A percentile compares a stretch with the other conserved stretches of the same genome.
These are phyloP conservation scores for Exophiala alcalophila DNA, from an alignment of 2,329 filamentous ascomycete genomes.

Conservation along the genomic window DNA sequence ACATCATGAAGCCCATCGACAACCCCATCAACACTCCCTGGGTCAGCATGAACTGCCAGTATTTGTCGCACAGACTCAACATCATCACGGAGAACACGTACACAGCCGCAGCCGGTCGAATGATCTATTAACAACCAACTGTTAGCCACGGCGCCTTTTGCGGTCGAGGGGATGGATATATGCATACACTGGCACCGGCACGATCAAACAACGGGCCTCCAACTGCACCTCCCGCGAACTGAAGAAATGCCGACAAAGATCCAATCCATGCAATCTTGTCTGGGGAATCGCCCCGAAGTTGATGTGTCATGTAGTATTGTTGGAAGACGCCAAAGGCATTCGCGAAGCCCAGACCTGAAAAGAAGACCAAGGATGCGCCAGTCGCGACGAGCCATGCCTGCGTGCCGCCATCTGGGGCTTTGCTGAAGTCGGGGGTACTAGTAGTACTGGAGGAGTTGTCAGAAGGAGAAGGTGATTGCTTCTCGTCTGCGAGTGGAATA, in stretches of 20 bases:
- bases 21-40: conserved; percentile 49
- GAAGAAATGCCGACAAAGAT: conserved; percentile 74
- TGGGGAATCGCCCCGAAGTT: conserved; percentile 65
- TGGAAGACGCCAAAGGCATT: conserved; percentile 64
- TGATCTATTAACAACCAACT: conserved; percentile 37
- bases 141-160: no score
- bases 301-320: conserved; percentile 69
- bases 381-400: conserved; percentile 81
- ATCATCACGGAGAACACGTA: conserved; percentile 30
- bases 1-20: conserved; percentile 42
- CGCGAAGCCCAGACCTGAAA: conserved; percentile 59
- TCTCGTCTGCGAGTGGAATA: no score
- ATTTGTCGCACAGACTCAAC: conserved; percentile 40
- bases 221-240: conserved; percentile 80
- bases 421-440: no score
- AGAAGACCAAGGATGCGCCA: conserved; percentile 73
- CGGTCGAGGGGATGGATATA: background rate
- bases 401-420: conserved; percentile 67
- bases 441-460: no score
- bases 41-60: conserved; percentile 54
- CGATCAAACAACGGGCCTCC: conserved; percentile 82
- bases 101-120: conserved; percentile 45
- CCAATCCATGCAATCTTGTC: conserved; percentile 84
- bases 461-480: background rate
- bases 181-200: conserved; percentile 18